Evolutionary conservation across 441 rosid species (phyloP), one percentile per base, ranked within the genome.

Genomic region (Flueggea neowawraea): DNA sequence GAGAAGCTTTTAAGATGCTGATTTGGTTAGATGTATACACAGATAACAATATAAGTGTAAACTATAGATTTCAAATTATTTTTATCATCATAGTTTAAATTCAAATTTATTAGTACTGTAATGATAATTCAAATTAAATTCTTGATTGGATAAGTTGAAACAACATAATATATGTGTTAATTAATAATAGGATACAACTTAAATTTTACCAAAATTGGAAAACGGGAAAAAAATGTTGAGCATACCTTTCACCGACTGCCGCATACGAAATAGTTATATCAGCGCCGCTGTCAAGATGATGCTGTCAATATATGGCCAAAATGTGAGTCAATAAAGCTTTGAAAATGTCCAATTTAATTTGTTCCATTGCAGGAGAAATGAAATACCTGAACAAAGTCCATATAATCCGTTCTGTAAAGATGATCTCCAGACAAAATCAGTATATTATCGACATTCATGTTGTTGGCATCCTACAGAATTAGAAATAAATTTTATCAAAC

Each of bases 391-490:
- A 95, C 63, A 60, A 95, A 86, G 65, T 89, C 89, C 90, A 82
- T 79, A 61, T 95, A 91, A 56, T 95, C 87, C 99, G 89, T 89
- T 64, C 96, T 80, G 69, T 91, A 95, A 49, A 95, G 96, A 69
- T 91, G 99, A 78, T 95, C 99, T 17, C 99, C 98, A 6, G 82
- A 86, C 82, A 95, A 80, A 67, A 95, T 89, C 31, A 86, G 5
- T 61, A 91, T 70, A 71, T 95, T 78, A 72, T 91, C 96, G 55
- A 91, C 73, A 61, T 88, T 75, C 72, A 88, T 75, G 71, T 89
- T 89, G 87, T 76, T 95, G 54, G 84, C 96, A 80, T 95, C 97
- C 99, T 95, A 69, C 73, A 75, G 64, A 33, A 62, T 47, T 28
- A 43, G 69, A 67, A 13, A 28, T 12, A 43, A 66, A 41, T 67